Conservation (phyloP, 345 rosid species). For the Citrus unshiu region DNA sequence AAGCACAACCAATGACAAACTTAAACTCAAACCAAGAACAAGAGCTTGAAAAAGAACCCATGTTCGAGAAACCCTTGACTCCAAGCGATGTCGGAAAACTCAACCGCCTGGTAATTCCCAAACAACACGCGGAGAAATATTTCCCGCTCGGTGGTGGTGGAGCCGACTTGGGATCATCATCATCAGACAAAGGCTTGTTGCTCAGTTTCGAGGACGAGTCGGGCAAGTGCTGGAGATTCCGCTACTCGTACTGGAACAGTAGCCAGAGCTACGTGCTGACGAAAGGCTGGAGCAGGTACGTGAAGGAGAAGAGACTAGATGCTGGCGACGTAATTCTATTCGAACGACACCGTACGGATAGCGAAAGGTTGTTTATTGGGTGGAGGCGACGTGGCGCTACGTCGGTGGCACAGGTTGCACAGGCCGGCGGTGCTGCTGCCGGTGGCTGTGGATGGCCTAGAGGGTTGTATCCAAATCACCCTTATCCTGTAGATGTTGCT, state of each 20-base stretch:
- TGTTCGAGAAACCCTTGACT: slow-evolving; percentile 82
- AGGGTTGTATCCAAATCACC: slow-evolving; percentile 27
- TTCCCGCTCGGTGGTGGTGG: slow-evolving; percentile 51
- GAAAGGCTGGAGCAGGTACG: slow-evolving; percentile 91
- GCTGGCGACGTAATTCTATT: slow-evolving; percentile 77
- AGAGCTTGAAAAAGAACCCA: slow-evolving; percentile 31
- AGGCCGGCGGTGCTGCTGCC: slow-evolving; percentile 10
- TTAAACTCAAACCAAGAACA: background rate
- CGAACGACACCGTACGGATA: slow-evolving; percentile 51
- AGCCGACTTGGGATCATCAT: slow-evolving; percentile 25
- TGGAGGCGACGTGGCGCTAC: slow-evolving; percentile 49
- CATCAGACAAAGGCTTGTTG: slow-evolving; percentile 37
- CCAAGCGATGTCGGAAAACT: slow-evolving; percentile 94
- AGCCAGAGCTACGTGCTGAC: slow-evolving; percentile 91
- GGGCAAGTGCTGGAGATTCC: slow-evolving; percentile 76
- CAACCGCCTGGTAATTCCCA: slow-evolving; percentile 84
- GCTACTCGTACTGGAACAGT: slow-evolving; percentile 88
- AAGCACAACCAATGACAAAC: no score
- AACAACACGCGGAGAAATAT: slow-evolving; percentile 85
- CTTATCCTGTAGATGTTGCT: slow-evolving; percentile 31
- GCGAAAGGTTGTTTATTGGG: slow-evolving; percentile 61
- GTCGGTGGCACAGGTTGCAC: background rate
- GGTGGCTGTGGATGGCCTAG: slow-evolving; percentile 14
- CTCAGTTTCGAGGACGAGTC: slow-evolving; percentile 86
- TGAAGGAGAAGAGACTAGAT: slow-evolving; percentile 77